Conservation (phyloP, 768 basidiomycete genomes). For the Trichaptum fuscoviolaceum region DNA sequence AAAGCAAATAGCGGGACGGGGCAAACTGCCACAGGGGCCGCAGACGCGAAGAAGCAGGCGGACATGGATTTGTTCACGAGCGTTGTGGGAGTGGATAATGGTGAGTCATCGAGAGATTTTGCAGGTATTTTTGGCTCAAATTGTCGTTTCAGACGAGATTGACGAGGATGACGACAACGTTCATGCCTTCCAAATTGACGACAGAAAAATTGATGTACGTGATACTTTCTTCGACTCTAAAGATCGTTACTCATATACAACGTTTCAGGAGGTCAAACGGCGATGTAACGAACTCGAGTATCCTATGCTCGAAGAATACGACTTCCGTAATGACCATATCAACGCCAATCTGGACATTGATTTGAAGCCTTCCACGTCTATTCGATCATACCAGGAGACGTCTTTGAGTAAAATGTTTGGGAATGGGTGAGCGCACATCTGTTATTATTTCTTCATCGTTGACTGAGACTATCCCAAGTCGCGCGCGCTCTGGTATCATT, state of each 20-base stretch:
- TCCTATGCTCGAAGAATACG: slow-evolving; percentile 98
- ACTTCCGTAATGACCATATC: slow-evolving; percentile 94
- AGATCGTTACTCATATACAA: slow-evolving; percentile 9
- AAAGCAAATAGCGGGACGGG: slow-evolving; percentile 31
- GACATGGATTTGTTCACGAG: slow-evolving; percentile 88
- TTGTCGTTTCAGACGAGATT: slow-evolving; percentile 68
- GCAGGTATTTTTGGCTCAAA: slow-evolving; percentile 6
- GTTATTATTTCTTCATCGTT: slow-evolving; percentile 5
- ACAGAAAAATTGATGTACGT: slow-evolving; percentile 85
- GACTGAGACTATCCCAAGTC: slow-evolving; percentile 41
- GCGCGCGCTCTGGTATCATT: slow-evolving; percentile 96
- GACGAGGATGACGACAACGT: slow-evolving; percentile 95
- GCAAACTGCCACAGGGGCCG: slow-evolving; percentile 26
- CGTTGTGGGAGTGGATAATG: slow-evolving; percentile 87
- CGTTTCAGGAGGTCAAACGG: slow-evolving; percentile 81
- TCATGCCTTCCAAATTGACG: slow-evolving; percentile 94
- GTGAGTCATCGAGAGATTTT: slow-evolving; percentile 34
- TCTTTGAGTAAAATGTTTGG: slow-evolving; percentile 99
- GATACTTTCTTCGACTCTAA: slow-evolving; percentile 7
- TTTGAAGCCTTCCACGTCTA: slow-evolving; percentile 94
- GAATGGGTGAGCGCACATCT: slow-evolving; percentile 63
- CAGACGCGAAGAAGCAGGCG: slow-evolving; percentile 17
- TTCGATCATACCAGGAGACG: slow-evolving; percentile 98
- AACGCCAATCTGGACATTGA: slow-evolving; percentile 98
- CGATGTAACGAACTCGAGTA: slow-evolving; percentile 96